Base-by-base conservation (phyloP, 2,329 filamentous ascomycete genomes). In the Colletotrichum tropicale region DNA sequence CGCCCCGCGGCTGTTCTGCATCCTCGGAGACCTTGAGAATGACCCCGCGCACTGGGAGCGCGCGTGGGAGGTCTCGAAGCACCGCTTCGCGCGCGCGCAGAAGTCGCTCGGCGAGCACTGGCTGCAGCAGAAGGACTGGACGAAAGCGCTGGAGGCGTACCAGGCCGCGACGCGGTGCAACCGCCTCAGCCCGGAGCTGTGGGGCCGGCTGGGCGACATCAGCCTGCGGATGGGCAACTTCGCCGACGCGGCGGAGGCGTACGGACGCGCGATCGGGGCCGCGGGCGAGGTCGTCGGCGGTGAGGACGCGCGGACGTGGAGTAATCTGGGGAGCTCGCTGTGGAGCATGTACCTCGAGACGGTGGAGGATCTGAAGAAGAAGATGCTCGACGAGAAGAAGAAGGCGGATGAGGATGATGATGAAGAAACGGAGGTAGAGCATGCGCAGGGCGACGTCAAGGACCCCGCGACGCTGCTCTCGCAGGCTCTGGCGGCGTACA, bases 171-270 rank as follows among this genome's bases (percentile, higher is more conserved):
- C 98, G 1, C 88, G 89, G 26, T 93, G 95, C 71, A 98, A 98
- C 82, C 91, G 95, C 16, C 88, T 98, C 52, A 96, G 96, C 82
- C 91, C 95, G 3, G 91, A 94, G 69, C 92, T 95, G 72, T 99
- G 97, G 97, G 96, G 95, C 81, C 93, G 96, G 0, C 88, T 98
- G 6, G 97, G 97, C 9, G 98, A 98, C 82, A 95, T 98, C 68
- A 92, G 94, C 78, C 89, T 99, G 24, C 93, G 96, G 66, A 88
- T 98, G 0, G 91, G 92, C 12, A 89, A 93, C 52, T 98, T 94
- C 86, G 88, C 93, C 24, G 93, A 94, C 24, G 96, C 97, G 0
- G 93, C 95, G 1, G 93, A 96, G 78, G 94, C 96, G 0, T 99
- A 98, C 83, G 92, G 93, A 10, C 91, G 96, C 26, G 94, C 94